Percentiles rank a stretch among this genome's conserved stretches.
These are phyloP conservation scores for Cryptomeria japonica DNA, from an alignment of 75 land plant genomes.

Conservation along the genomic window DNA sequence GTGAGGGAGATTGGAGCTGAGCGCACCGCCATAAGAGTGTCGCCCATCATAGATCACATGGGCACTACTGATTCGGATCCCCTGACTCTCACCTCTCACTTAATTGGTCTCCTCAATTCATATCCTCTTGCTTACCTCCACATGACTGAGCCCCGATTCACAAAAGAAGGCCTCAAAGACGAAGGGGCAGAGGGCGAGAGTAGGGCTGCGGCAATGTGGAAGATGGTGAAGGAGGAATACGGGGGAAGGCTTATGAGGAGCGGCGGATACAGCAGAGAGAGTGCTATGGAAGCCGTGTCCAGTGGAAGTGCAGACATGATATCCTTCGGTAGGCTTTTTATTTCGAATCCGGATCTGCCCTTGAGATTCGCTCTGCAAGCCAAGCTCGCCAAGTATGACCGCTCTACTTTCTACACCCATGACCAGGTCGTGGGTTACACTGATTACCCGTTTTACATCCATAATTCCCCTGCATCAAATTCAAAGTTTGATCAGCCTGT, in stretches of 20 bases:
- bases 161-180: slow-evolving; percentile 41
- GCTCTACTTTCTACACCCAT: slow-evolving; percentile 72
- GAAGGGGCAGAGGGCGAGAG: slow-evolving; percentile 35
- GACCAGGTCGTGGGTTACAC: slow-evolving; percentile 76
- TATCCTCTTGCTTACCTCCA: slow-evolving; percentile 59
- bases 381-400: slow-evolving; percentile 40
- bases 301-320: slow-evolving; percentile 67
- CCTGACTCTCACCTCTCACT: slow-evolving; percentile 41
- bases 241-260: slow-evolving; percentile 60
- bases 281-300: slow-evolving; percentile 56
- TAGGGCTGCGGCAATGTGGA: background rate
- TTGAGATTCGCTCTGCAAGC: slow-evolving; percentile 47
- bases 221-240: slow-evolving; percentile 23
- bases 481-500: too few relatives aligned
- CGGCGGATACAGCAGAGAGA: slow-evolving; percentile 68
- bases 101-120: slow-evolving; percentile 47
- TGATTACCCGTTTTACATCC: slow-evolving; percentile 54
- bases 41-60: slow-evolving; percentile 80
- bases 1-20: slow-evolving; percentile 49
- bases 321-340: slow-evolving; percentile 70
- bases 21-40: slow-evolving; percentile 62
- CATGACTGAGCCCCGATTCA: slow-evolving; percentile 78
- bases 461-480: background rate
- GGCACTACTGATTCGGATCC: slow-evolving; percentile 71
- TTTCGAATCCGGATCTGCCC: slow-evolving; percentile 76